Conservation (phyloP, 2,329 filamentous ascomycete species). For the Epicoccum sorghinum region DNA sequence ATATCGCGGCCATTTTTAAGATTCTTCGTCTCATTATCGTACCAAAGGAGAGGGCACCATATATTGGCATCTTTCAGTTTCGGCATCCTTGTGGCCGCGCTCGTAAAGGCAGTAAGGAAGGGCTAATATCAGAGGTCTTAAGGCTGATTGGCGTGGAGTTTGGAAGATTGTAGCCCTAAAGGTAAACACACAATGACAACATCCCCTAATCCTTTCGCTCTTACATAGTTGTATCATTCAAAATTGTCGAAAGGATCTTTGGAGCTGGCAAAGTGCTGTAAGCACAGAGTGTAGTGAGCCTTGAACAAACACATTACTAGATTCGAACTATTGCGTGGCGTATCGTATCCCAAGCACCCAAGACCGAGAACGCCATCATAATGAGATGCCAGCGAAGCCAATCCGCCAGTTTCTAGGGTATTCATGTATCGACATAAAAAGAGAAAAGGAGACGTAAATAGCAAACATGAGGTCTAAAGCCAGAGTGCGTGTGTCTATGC, state of each 20-base stretch:
- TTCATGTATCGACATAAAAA: conserved; percentile 5
- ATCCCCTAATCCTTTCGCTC: too few relatives aligned
- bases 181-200: too few relatives aligned
- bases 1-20: background rate
- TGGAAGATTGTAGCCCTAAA: too few relatives aligned
- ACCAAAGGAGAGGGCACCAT: background rate
- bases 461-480: background rate
- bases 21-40: background rate
- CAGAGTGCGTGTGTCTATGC: conserved; percentile 46
- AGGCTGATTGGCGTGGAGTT: too few relatives aligned
- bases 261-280: background rate
- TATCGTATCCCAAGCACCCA: conserved; percentile 1
- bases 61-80: background rate
- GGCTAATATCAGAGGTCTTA: background rate
- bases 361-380: conserved; percentile 8
- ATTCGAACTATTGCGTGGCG: background rate
- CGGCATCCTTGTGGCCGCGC: background rate
- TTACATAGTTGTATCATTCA: too few relatives aligned
- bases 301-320: background rate
- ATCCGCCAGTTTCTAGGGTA: conserved; percentile 12
- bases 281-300: background rate
- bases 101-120: background rate
- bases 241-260: too few relatives aligned
- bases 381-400: conserved; percentile 6
- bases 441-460: background rate